A percentile compares a stretch with the other conserved stretches of the same genome.
phyloP scores from a whole-genome alignment of 1,284 basidiomycete species.

The Puccinia triticina region DNA sequence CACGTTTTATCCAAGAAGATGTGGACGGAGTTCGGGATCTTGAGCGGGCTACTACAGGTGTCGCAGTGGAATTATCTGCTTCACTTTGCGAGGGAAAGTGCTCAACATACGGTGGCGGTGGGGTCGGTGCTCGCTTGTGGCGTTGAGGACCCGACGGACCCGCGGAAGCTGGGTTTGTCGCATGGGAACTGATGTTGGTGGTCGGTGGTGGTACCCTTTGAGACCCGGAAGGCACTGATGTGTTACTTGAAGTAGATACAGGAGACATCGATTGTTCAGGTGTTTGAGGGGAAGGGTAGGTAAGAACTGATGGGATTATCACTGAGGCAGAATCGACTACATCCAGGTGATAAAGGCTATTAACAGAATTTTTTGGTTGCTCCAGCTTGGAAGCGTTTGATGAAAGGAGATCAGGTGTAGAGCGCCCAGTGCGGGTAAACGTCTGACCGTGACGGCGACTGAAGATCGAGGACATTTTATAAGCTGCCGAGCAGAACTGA shows the following conservation, averaged over 20 bases:
- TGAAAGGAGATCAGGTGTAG: slow-evolving; percentile 13
- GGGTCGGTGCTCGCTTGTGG: slow-evolving; percentile 17
- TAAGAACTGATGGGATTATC: slow-evolving; percentile 22
- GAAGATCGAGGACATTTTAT: slow-evolving; percentile 31
- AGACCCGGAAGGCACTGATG: not conserved
- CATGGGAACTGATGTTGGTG: slow-evolving; percentile 4
- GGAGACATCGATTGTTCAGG: slow-evolving; percentile 15
- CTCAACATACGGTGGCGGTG: slow-evolving; percentile 26
- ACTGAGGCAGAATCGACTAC: not conserved
- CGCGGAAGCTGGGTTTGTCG: not conserved
- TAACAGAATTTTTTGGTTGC: not conserved
- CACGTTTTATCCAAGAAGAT: slow-evolving; percentile 38
- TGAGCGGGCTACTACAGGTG: not conserved
- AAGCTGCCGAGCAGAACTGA: not conserved
- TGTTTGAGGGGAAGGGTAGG: slow-evolving; percentile 2
- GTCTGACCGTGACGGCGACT: slow-evolving; percentile 8
- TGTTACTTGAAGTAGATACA: slow-evolving; percentile 10
- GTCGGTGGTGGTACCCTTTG: slow-evolving; percentile 17
- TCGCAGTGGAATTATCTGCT: slow-evolving; percentile 8
- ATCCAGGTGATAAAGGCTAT: slow-evolving; percentile 25
- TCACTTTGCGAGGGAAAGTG: not conserved
- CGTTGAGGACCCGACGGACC: slow-evolving; percentile 15
- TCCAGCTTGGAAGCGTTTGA: slow-evolving; percentile 23
- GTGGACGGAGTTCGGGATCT: slow-evolving; percentile 36
- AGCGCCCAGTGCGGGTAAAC: slow-evolving; percentile 8